A percentile compares a stretch with the other conserved stretches of the same genome.
Evolutionary conservation across 176 grass and related monocot genomes (phyloP).

Genomic region (Musa itinerans): DNA sequence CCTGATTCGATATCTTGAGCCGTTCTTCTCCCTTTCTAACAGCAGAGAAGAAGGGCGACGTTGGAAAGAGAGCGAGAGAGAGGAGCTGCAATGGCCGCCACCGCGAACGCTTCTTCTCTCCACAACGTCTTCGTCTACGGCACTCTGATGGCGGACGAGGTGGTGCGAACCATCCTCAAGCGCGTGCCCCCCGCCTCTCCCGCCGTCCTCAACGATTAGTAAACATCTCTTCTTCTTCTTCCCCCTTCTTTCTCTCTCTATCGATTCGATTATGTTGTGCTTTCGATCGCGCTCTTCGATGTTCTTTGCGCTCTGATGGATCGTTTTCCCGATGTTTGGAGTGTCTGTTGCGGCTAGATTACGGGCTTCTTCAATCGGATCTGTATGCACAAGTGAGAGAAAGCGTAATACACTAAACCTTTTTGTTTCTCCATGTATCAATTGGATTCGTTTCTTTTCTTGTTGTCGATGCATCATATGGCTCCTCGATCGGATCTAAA

Average conservation of each 20-base stretch:
- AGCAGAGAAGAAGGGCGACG: no score
- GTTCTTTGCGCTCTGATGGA: not conserved
- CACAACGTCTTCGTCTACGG: constrained; percentile 86
- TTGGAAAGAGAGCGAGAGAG: not conserved
- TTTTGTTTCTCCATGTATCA: no score
- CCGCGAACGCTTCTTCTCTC: not conserved
- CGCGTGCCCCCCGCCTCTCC: constrained; percentile 47
- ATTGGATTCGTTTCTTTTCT: not conserved
- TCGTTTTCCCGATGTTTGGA: not conserved
- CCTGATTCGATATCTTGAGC: no score
- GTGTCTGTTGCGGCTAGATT: not conserved
- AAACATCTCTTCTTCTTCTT: not conserved
- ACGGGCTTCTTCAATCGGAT: no score
- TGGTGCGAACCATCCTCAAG: constrained; percentile 49
- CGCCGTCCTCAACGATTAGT: constrained; percentile 50
- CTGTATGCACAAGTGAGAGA: no score
- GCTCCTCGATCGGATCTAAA: not conserved
- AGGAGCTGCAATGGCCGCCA: constrained; percentile 7
- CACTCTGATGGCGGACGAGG: constrained; percentile 66
- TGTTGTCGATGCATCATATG: no score
- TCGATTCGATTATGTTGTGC: not conserved
- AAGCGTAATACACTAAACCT: no score
- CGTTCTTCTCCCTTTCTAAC: no score
- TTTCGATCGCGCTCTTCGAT: not conserved
- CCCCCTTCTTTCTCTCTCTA: not conserved